These are phyloP conservation scores for Pseudocercospora musae DNA, from an alignment of 2,329 filamentous ascomycete species.

Conservation along the genomic window DNA sequence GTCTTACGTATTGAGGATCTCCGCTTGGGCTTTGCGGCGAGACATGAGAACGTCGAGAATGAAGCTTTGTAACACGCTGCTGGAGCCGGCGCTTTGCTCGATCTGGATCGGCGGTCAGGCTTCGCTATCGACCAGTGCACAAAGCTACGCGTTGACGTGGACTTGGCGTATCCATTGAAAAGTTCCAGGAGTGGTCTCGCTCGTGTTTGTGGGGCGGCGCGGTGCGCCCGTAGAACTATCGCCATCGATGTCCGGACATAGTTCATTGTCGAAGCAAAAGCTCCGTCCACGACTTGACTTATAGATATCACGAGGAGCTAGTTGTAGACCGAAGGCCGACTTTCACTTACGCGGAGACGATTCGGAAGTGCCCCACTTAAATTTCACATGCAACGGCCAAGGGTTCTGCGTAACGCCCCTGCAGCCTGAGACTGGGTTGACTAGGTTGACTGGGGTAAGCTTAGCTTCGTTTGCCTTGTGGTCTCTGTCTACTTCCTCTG, in stretches of 20 bases:
- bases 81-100: neutral
- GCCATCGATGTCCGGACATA: slow-evolving; percentile 35
- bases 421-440: neutral
- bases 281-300: neutral
- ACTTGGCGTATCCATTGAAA: slow-evolving; percentile 30
- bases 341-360: neutral
- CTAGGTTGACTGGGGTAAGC: no score
- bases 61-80: neutral
- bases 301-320: neutral
- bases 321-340: neutral
- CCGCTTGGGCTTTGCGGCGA: neutral
- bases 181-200: slow-evolving; percentile 29
- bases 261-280: slow-evolving; percentile 27
- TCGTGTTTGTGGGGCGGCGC: slow-evolving; percentile 17
- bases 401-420: neutral
- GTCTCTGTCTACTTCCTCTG: no score
- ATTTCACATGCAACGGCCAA: neutral
- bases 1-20: neutral
- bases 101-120: neutral
- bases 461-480: no score
- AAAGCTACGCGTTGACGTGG: slow-evolving; percentile 14
- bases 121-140: slow-evolving; percentile 3
- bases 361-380: neutral
- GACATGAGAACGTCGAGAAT: slow-evolving; percentile 15
- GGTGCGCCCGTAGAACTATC: slow-evolving; percentile 25